Base-by-base conservation (phyloP, 768 basidiomycete species). In the Leccinum aurantiacum region DNA sequence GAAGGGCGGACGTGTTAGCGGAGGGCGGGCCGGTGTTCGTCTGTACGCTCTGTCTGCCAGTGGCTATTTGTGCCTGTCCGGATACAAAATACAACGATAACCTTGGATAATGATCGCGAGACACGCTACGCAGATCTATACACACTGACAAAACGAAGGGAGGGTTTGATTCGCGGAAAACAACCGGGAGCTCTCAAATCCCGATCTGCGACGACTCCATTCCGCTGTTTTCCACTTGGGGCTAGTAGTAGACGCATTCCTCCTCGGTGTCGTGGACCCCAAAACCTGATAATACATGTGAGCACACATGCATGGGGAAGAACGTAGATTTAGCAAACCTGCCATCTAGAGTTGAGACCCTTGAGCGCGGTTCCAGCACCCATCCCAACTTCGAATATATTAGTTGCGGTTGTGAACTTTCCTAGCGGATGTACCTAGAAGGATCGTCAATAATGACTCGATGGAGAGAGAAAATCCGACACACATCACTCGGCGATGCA, bases 321-420 rank as follows among this genome's bases (percentile, higher is more conserved):
- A 53, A 58, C 31, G 38, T 53, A 64, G 57, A 48, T 56, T 51
- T 10, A 59, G 76, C 82, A 52, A 57, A 84, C 88, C 82, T 88
- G 86, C 88, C 88, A 89, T 48, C 87, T 83, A 53, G 84, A 76
- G 70, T 80, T 84, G 46, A 86, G 77, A 31, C 75, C 71, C 68
- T 86, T 85, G 58, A 85, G 75, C 14, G 78, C 73, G 29, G 71
- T 78, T 1, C 78, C 68, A n/a, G 80, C 74, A 49, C 78, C 73
- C 71, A 85, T 79, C 13, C 79, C 79, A 22, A 82, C 79, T 46
- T 77, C 80, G 65, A 86, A 81, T 75, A 85, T 80, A 63, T 80
- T 84, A 35, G 71, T 71, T 11, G 80, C 66, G 33, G 76, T 58
- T 44, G 76, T 68, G 61, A 82, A 69, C 65, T 80, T 85, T 64